Base-by-base conservation (phyloP, 345 rosid genomes). In the Citrus cavaleriei region DNA sequence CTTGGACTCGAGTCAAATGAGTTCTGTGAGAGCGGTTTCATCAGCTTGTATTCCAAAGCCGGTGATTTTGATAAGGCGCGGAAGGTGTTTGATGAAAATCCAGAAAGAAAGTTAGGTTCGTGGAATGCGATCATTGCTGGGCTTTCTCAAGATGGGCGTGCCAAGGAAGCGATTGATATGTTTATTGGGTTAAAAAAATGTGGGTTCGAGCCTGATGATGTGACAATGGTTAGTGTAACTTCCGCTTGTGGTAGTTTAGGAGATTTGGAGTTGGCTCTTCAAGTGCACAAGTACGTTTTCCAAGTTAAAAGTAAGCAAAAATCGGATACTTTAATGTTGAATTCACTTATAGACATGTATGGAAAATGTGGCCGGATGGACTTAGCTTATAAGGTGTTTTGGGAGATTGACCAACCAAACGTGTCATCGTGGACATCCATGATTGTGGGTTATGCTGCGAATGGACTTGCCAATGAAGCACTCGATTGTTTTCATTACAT, bases 341-440 rank as follows among this genome's bases (percentile, higher is more conserved):
- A 93, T 86, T 93, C 98, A 1, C 84, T 93, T 12, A 77, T 91
- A 2, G 94, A 93, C 74, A 85, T 90, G 93, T 91, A 91, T 38
- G 98, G 96, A 6, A 93, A 95, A 85, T 92, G 97, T 22, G 97
- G 98, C 60, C 81, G 88, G 40, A 92, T 95, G 97, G 98, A 93
- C 74, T 81, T 90, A 68, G 98, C 97, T 0, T 72, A 70, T 35
- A 82, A 54, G 40, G 91, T 92, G 57, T 95, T 95, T 59, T 84
- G 69, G 0, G 76, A 70, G 74, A 92, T 91, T 91, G 71, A 37
- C 1, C 82, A 72, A n/a, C 81, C 78, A 68, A 92, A 93, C 76
- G 97, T 93, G 3, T 88, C 94, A 3, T 92, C 98, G 9, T 93
- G 95, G 97, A 95, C 97, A 1, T 92, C 97, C 4, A 87, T 93